Percentiles rank a stretch among this genome's conserved stretches.
Conservation (phyloP, 139 green algal species). For the Chlorella sorokiniana region DNA sequence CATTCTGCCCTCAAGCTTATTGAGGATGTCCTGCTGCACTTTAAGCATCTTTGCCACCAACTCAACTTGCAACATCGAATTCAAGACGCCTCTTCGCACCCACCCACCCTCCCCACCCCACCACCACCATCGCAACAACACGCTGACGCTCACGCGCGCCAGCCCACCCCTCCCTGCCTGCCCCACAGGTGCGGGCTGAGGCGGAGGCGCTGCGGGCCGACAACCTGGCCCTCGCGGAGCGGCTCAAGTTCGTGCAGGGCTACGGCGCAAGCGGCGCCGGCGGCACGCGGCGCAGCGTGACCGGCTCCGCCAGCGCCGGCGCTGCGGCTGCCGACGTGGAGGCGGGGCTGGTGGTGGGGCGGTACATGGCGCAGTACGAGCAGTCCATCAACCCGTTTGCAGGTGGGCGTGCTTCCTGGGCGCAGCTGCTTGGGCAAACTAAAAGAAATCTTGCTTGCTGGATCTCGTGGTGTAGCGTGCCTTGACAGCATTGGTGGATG, state of each 20-base stretch:
- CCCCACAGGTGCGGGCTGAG: conserved; percentile 33
- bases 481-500: too few relatives aligned
- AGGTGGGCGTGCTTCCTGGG: conserved; percentile 21
- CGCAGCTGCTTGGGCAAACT: too few relatives aligned
- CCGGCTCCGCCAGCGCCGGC: background rate
- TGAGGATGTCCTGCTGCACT: too few relatives aligned
- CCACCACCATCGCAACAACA: background rate
- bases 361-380: conserved; percentile 90
- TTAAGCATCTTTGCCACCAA: too few relatives aligned
- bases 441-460: background rate
- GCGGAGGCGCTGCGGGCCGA: conserved; percentile 68
- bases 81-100: too few relatives aligned
- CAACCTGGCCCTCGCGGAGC: conserved; percentile 92
- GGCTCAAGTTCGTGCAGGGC: conserved; percentile 81
- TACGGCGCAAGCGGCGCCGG: conserved; percentile 2
- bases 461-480: background rate
- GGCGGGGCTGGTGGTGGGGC: conserved; percentile 69
- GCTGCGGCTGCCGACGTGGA: conserved; percentile 56
- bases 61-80: too few relatives aligned
- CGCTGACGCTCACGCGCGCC: background rate
- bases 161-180: background rate
- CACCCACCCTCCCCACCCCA: background rate
- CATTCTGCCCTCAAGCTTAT: too few relatives aligned
- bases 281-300: conserved; percentile 10
- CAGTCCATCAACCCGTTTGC: conserved; percentile 90